Evolutionary conservation across 441 rosid species (phyloP).

Genomic region (Pelargonium citronellum): DNA sequence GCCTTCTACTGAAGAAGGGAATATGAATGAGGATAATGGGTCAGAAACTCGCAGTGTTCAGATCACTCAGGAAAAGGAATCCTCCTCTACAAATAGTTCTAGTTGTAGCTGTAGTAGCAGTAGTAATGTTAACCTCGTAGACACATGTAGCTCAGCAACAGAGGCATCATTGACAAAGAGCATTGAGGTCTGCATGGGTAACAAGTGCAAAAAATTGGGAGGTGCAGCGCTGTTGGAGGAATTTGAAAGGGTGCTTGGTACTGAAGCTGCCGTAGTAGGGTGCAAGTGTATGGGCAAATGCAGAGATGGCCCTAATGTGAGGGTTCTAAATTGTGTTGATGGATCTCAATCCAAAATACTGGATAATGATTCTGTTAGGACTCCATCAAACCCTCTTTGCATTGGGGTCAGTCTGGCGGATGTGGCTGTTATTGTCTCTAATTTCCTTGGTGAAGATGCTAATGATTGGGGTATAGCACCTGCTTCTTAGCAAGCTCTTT

Average conservation of each 20-base stretch:
- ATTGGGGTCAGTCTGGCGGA: conserved; percentile 68
- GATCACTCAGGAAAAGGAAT: neutral
- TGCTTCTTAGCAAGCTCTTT: conserved; percentile 17
- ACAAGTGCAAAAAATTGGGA: conserved; percentile 66
- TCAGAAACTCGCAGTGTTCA: conserved; percentile 1
- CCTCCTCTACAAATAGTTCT: conserved; percentile 1
- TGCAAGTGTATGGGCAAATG: conserved; percentile 89
- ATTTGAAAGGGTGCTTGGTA: conserved; percentile 42
- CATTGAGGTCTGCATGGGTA: conserved; percentile 76
- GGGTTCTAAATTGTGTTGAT: conserved; percentile 28
- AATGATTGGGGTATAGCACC: conserved; percentile 22
- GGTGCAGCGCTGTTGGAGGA: conserved; percentile 46
- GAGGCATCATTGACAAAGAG: conserved; percentile 19
- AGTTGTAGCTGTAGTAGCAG: neutral
- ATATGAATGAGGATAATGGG: neutral
- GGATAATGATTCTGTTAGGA: conserved; percentile 23
- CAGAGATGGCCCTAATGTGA: conserved; percentile 62
- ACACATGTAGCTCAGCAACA: neutral
- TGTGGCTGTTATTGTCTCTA: conserved; percentile 45
- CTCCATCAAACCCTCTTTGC: conserved; percentile 41
- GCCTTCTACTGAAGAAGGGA: neutral
- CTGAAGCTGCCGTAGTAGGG: conserved; percentile 42
- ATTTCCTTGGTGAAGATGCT: conserved; percentile 28
- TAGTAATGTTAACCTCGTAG: neutral
- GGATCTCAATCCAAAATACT: conserved; percentile 11